Conservation (phyloP, 306 rosid species). For the Abrus precatorius region DNA sequence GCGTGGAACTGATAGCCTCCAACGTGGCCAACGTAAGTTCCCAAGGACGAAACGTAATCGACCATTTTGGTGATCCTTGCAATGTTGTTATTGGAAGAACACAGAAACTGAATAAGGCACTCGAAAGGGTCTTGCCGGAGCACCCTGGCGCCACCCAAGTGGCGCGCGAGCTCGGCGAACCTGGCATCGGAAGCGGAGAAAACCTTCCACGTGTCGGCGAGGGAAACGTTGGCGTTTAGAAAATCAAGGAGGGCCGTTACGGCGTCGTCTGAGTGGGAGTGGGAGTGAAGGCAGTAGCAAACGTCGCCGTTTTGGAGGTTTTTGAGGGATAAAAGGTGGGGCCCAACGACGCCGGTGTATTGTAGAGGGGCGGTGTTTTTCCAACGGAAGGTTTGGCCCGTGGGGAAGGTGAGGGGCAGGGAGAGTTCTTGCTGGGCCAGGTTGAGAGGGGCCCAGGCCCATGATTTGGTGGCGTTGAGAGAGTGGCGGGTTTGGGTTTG, state of each 20-base stretch:
- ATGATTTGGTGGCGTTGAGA: constrained; percentile 60
- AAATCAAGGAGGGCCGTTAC: constrained; percentile 66
- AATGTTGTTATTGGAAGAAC: constrained; percentile 92
- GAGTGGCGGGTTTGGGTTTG: constrained; percentile 53
- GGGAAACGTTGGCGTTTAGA: constrained; percentile 75
- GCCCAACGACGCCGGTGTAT: constrained; percentile 80
- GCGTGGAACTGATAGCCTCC: constrained; percentile 71
- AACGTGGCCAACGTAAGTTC: constrained; percentile 68
- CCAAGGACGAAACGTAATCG: constrained; percentile 78
- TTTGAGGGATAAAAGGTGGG: constrained; percentile 82
- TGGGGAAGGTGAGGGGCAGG: constrained; percentile 90
- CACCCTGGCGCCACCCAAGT: constrained; percentile 80
- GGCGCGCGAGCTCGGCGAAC: constrained; percentile 68
- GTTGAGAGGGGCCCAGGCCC: constrained; percentile 73
- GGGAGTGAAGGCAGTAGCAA: constrained; percentile 67
- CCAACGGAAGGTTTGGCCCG: constrained; percentile 99
- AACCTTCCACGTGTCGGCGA: constrained; percentile 69
- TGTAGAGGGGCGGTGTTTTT: constrained; percentile 71
- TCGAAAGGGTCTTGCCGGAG: constrained; percentile 93
- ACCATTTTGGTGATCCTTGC: constrained; percentile 92
- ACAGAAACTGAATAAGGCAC: constrained; percentile 90
- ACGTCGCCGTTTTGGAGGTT: constrained; percentile 77
- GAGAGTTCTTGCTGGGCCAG: constrained; percentile 73
- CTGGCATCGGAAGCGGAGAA: constrained; percentile 74
- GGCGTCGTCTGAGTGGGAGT: constrained; percentile 50